Evolutionary conservation across 176 grass and related monocot genomes (phyloP), one percentile per base, ranked within the genome.

Genomic region (Rhynchospora pubera): DNA sequence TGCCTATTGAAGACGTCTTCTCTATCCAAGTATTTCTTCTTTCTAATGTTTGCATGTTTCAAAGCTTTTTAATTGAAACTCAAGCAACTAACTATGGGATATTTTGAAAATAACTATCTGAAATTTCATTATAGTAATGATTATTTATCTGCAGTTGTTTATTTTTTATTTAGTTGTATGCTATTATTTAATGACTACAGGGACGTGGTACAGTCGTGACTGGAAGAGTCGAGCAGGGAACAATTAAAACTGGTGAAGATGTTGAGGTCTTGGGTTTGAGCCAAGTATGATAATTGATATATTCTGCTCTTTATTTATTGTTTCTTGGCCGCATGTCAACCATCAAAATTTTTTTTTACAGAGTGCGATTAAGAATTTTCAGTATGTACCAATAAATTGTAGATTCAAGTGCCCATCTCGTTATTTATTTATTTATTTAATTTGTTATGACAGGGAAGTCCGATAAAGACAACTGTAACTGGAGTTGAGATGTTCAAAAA

Each of bases 401-500:
- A 24, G 23, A 51, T 14, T 73, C 4, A 50, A 57, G 10, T 75
- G 18, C 23, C 5, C 5, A 6, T 28, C 80, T 66, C 11, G n/a
- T n/a, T n/a, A n/a, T 19, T 11, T 70, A 76, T 45, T 76, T 51
- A 57, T 23, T 50, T 55, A 39, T 39, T 39, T 39, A 39, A 4
- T 51, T 13, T 73, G 89, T 62, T 45, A 14, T 90, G 23, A 59
- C 79, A 99, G 96, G 78, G 82, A 84, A 89, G 90, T 78, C 92
- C 96, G 0, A 51, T 95, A 65, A 99, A 95, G 83, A 93, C 96
- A 83, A 99, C 96, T 13, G 96, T 99, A 73, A 99, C 96, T 80
- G 92, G 92, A 65, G 96, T 99, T 46, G 72, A 99, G 92, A 99
- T 99, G 96, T 99, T 99, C 86, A 99, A 95, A 75, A 99, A 99